Base-by-base conservation (phyloP, 257 asterid species). In the Jaltomata sinuosa region DNA sequence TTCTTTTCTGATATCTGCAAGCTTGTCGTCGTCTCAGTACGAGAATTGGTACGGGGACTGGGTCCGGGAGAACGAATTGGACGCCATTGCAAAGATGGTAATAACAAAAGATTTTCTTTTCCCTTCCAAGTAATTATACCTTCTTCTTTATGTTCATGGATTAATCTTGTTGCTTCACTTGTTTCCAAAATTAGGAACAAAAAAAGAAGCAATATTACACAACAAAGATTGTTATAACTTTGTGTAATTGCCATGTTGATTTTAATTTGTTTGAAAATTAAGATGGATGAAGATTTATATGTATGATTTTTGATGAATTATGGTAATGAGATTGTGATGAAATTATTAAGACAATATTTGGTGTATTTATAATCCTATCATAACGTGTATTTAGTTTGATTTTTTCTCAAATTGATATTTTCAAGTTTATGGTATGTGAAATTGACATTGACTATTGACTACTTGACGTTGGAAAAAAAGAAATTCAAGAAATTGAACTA, bases 161-260 rank as follows among this genome's bases (percentile, higher is more conserved):
- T n/a, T n/a, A n/a, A 67, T 69, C 95, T 79, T 32, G 87, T 18
- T 3, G 89, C 91, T 87, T 89, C 84, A 53, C 79, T 42, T 64
- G 49, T 40, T 47, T 76, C 40, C n/a, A 27, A 7, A 18, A 8
- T 25, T 49, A 25, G 22, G 15, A 76, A 76, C 2, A 3, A 18
- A 76, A 16, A 15, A 27, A 76, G 4, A 22, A 27, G 22, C 38
- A 76, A 11, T 87, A 55, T 55, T 86, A 85, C 62, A 86, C 85
- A 11, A 29, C 36, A 8, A 86, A 68, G n/a, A 86, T 8, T 25
- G 89, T 67, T 77, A 83, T n/a, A n/a, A n/a, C 64, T 47, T 76
- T n/a, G 4, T 42, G 57, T 74, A n/a, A n/a, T n/a, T 22, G 80
- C 38, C 80, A 74, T 74, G 32, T 74, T 74, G 22, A 42, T 42